Conservation (phyloP, 345 rosid genomes). For the Camelina neglecta region DNA sequence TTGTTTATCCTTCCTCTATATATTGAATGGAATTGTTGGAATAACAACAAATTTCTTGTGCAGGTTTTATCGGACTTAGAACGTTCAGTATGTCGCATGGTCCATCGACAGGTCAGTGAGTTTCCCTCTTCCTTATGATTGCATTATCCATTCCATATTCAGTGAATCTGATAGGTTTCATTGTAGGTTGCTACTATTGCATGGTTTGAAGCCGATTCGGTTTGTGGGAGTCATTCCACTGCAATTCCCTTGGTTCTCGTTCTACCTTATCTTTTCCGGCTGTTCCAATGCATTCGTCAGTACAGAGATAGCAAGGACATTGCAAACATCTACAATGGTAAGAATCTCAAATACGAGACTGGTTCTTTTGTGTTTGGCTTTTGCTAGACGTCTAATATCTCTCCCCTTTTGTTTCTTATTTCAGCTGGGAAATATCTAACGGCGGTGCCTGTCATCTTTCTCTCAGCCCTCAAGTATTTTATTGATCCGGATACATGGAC, state of each 20-base stretch:
- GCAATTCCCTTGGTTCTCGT: conserved; percentile 95
- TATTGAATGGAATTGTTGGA: conserved; percentile 17
- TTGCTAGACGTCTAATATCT: background rate
- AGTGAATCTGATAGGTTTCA: conserved; percentile 35
- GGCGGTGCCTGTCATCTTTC: conserved; percentile 92
- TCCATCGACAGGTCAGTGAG: conserved; percentile 81
- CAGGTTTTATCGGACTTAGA: conserved; percentile 96
- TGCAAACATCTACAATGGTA: conserved; percentile 84
- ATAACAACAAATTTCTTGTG: conserved; percentile 19
- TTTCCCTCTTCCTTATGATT: conserved; percentile 9
- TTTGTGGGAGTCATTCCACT: conserved; percentile 93
- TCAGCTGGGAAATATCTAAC: conserved; percentile 93
- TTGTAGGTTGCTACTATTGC: conserved; percentile 94
- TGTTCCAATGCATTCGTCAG: conserved; percentile 93
- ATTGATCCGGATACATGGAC: conserved; percentile 81
- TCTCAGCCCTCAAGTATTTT: conserved; percentile 92
- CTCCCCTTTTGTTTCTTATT: conserved; percentile 33
- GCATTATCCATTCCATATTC: conserved; percentile 15
- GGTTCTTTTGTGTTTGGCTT: conserved; percentile 9
- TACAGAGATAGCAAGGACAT: conserved; percentile 85
- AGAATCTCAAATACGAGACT: conserved; percentile 1
- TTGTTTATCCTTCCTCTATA: background rate
- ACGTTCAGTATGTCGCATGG: conserved; percentile 95
- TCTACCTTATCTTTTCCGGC: conserved; percentile 84
- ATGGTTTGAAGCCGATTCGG: conserved; percentile 99